Conservation (phyloP, 352 stramenopile species). For the Blastocystis hominis region DNA sequence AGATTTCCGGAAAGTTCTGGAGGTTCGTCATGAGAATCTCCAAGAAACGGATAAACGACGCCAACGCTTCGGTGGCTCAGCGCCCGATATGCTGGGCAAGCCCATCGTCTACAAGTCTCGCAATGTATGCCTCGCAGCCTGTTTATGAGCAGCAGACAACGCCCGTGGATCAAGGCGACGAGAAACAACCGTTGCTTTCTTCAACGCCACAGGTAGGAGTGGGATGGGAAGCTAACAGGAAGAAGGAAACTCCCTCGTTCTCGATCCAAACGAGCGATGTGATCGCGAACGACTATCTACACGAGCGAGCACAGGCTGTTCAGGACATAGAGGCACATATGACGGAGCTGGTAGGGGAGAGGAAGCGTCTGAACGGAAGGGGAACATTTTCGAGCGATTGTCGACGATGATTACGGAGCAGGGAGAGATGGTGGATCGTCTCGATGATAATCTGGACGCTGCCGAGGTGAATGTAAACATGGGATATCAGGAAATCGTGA, state of each 20-base stretch:
- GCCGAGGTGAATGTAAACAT: slow-evolving; percentile 46
- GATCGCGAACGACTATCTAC: slow-evolving; percentile 46
- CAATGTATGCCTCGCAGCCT: background rate
- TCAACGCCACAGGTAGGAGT: background rate
- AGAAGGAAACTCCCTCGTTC: background rate
- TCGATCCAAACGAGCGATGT: slow-evolving; percentile 38
- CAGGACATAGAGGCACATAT: slow-evolving; percentile 48
- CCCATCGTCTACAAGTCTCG: slow-evolving; percentile 44
- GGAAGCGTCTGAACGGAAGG: background rate
- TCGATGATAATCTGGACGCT: slow-evolving; percentile 53
- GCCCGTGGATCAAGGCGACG: background rate
- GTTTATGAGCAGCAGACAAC: background rate
- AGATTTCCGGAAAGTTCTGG: slow-evolving; percentile 39
- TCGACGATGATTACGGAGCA: slow-evolving; percentile 52
- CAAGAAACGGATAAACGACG: slow-evolving; percentile 36
- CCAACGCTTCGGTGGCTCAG: background rate
- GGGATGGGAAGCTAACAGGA: background rate
- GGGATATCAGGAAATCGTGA: slow-evolving; percentile 53
- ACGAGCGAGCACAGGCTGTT: slow-evolving; percentile 47
- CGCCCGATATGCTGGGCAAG: background rate
- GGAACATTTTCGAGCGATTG: slow-evolving; percentile 45
- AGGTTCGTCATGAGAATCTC: slow-evolving; percentile 42
- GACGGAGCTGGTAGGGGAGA: slow-evolving; percentile 2
- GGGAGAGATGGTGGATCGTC: slow-evolving; percentile 50
- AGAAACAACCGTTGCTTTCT: background rate